Evolutionary conservation across 345 rosid genomes (phyloP).

Genomic region (Hypericum androsaemum): DNA sequence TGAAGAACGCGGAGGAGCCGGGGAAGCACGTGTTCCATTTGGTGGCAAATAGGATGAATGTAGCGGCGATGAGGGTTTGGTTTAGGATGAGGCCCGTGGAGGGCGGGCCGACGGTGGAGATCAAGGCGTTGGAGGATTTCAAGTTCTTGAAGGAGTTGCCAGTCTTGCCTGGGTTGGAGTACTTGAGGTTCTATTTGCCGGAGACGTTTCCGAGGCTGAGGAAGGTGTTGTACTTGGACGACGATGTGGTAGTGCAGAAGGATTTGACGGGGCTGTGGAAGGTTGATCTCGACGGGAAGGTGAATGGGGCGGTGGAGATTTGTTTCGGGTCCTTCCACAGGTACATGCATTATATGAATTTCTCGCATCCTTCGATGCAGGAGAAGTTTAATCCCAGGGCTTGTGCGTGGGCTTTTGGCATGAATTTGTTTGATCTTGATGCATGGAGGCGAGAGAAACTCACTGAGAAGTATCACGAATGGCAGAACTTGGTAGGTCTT

Average conservation of each 20-base stretch:
- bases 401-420: conserved; percentile 93
- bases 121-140: conserved; percentile 67
- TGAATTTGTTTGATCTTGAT: conserved; percentile 84
- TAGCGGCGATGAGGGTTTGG: conserved; percentile 96
- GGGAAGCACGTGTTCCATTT: conserved; percentile 82
- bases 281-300: too few species aligned
- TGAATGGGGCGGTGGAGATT: too few species aligned
- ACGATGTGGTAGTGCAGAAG: too few species aligned
- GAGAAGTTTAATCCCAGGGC: conserved; percentile 66
- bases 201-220: too few species aligned
- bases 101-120: conserved; percentile 62
- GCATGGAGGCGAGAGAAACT: conserved; percentile 71
- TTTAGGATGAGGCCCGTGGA: conserved; percentile 81
- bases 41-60: conserved; percentile 70
- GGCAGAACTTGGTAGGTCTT: conserved; percentile 55
- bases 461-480: conserved; percentile 43
- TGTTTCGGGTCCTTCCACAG: too few species aligned
- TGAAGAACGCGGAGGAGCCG: conserved; percentile 70
- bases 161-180: too few species aligned
- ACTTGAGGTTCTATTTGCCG: too few species aligned
- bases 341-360: conserved; percentile 27
- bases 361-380: conserved; percentile 60
- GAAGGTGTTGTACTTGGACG: too few species aligned
- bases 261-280: too few species aligned
- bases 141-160: conserved; percentile 17